phyloP scores from a whole-genome alignment of 208 protist genomes.

The Trypanosoma cruzi region DNA sequence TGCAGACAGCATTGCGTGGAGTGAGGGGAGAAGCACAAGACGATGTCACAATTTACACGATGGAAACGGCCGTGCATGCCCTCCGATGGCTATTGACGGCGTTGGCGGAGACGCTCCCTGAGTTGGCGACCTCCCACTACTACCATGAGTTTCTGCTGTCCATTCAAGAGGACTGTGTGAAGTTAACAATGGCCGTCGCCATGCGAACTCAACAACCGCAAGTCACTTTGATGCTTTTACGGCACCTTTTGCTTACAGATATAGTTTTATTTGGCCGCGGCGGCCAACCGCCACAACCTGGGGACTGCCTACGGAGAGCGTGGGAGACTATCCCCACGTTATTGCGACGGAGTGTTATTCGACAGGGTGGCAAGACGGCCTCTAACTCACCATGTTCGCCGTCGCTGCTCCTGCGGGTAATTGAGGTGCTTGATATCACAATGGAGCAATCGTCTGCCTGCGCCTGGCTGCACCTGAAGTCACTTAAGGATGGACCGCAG shows the following conservation, averaged over 20 bases:
- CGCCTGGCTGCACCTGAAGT: conserved; percentile 34
- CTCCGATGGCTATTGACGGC: conserved; percentile 34
- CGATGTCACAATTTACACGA: conserved; percentile 17
- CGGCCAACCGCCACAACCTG: background rate
- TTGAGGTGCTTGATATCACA: conserved; percentile 30
- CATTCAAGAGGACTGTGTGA: conserved; percentile 44
- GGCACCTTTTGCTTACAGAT: conserved; percentile 52
- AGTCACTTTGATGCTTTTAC: conserved; percentile 39
- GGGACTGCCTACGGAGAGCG: conserved; percentile 10
- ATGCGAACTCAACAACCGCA: conserved; percentile 32
- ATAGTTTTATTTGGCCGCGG: conserved; percentile 25
- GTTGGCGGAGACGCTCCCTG: conserved; percentile 35
- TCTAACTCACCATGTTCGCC: background rate
- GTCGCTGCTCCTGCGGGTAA: conserved; percentile 6
- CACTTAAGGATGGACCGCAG: conserved; percentile 20
- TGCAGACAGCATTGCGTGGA: conserved; percentile 19
- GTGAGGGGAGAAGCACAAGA: conserved; percentile 12
- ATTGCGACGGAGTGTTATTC: conserved; percentile 22
- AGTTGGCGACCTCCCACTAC: conserved; percentile 35
- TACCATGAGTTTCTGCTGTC: conserved; percentile 50
- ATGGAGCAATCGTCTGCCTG: conserved; percentile 17
- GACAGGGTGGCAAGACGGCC: background rate
- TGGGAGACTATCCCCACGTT: conserved; percentile 32
- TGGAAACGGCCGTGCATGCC: conserved; percentile 43
- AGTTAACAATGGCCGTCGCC: conserved; percentile 43